Percentiles rank a stretch among this genome's conserved stretches.
phyloP scores from a whole-genome alignment of 2,329 filamentous ascomycete species.

The Teratosphaeria viscida region DNA sequence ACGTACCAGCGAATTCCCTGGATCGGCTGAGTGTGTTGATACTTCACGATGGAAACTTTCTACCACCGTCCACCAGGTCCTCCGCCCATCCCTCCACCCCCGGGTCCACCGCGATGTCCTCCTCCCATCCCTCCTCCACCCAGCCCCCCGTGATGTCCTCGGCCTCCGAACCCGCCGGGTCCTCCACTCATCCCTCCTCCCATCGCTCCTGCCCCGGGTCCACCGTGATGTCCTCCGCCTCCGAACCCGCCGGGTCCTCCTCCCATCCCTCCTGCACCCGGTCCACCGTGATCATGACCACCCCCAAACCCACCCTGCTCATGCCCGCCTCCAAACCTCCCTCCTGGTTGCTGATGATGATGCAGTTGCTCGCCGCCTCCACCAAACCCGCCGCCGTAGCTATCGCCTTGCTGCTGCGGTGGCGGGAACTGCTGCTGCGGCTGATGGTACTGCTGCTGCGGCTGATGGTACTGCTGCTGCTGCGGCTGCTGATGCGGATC shows the following conservation, averaged over 20 bases:
- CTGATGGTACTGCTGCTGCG: too few species aligned
- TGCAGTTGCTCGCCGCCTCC: neutral
- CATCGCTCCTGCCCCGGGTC: too few species aligned
- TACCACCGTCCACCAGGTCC: neutral
- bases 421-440: too few species aligned
- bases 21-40: too few species aligned
- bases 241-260: neutral
- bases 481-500: neutral
- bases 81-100: neutral
- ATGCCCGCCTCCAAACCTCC: neutral
- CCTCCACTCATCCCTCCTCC: neutral
- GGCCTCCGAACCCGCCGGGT: neutral
- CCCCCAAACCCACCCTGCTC: neutral
- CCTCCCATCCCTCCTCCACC: too few species aligned
- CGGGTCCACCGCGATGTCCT: neutral
- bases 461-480: too few species aligned
- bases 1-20: too few species aligned
- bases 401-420: too few species aligned
- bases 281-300: neutral
- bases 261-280: too few species aligned
- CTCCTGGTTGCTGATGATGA: neutral
- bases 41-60: neutral
- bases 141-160: neutral
- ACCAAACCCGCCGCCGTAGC: neutral
- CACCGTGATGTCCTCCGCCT: neutral